phyloP scores from a whole-genome alignment of 768 basidiomycete genomes.

The Chalciporus piperatus region DNA sequence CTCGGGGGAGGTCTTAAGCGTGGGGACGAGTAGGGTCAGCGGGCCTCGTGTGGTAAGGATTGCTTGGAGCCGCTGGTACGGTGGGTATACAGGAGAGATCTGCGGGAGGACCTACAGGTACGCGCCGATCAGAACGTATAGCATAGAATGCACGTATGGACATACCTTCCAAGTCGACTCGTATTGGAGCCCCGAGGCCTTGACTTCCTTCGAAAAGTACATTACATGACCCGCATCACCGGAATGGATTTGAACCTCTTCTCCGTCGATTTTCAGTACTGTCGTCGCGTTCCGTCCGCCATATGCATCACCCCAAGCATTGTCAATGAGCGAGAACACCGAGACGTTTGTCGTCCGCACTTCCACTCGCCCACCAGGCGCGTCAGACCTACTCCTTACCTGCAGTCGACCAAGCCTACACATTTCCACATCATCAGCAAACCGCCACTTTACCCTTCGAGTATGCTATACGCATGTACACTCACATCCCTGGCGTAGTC shows the following conservation, averaged over 20 bases:
- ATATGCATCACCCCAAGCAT: not conserved
- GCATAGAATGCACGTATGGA: not conserved
- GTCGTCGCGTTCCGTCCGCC: not conserved
- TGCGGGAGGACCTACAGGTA: constrained; percentile 6
- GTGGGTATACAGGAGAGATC: constrained; percentile 1
- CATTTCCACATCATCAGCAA: not conserved
- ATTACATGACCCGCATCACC: not conserved
- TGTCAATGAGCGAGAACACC: constrained; percentile 20
- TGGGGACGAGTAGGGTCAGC: constrained; percentile 55
- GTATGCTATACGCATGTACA: not conserved
- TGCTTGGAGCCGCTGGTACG: constrained; percentile 52
- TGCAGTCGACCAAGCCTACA: constrained; percentile 21
- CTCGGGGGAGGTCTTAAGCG: constrained; percentile 31
- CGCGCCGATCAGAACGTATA: not conserved
- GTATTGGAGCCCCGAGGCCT: not conserved
- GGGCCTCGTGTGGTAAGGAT: constrained; percentile 56
- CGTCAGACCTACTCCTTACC: constrained; percentile 5
- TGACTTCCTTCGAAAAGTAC: constrained; percentile 11
- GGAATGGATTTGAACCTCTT: constrained; percentile 1
- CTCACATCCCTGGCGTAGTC: constrained; percentile 66
- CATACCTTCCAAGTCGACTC: constrained; percentile 26
- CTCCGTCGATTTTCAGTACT: constrained; percentile 14
- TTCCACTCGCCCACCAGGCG: constrained; percentile 3
- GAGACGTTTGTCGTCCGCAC: constrained; percentile 26
- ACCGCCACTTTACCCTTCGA: not conserved